phyloP scores from a whole-genome alignment of 2,329 filamentous ascomycete genomes.

The Neofusicoccum ribis region DNA sequence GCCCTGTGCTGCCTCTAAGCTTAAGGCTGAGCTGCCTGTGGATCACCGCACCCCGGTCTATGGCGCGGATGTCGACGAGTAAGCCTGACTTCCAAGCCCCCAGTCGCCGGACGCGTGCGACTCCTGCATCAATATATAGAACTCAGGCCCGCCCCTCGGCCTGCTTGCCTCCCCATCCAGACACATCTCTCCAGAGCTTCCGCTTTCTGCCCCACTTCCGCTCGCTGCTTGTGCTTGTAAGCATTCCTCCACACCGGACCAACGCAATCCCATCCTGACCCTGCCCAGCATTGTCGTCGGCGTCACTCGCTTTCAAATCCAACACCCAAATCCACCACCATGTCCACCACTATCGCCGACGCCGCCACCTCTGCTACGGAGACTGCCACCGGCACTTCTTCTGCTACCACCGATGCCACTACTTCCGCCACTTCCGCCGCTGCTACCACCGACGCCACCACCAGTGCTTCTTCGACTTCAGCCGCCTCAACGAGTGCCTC shows the following conservation, averaged over 20 bases:
- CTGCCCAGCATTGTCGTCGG: neutral
- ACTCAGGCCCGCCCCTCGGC: neutral
- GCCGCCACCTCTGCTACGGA: neutral
- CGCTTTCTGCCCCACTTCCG: neutral
- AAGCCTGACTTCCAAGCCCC: neutral
- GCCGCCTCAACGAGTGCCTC: neutral
- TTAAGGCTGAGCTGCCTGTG: slow-evolving; percentile 2
- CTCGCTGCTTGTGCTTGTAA: neutral
- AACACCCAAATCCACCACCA: neutral
- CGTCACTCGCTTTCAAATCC: neutral
- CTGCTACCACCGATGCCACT: neutral
- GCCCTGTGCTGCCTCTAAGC: neutral
- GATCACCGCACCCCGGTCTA: neutral
- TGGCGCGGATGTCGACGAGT: neutral
- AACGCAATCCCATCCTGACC: neutral
- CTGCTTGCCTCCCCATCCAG: neutral
- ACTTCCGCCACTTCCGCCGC: neutral
- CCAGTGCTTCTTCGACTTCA: neutral
- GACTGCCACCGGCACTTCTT: neutral
- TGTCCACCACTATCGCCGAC: slow-evolving; percentile 4
- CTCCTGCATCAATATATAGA: neutral
- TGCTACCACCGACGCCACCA: neutral
- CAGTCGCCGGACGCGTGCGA: neutral
- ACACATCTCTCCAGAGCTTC: neutral
- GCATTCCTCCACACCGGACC: neutral